Evolutionary conservation across 2,329 filamentous ascomycete species (phyloP).

Genomic region (Nothophaeocryptopus gaeumannii): DNA sequence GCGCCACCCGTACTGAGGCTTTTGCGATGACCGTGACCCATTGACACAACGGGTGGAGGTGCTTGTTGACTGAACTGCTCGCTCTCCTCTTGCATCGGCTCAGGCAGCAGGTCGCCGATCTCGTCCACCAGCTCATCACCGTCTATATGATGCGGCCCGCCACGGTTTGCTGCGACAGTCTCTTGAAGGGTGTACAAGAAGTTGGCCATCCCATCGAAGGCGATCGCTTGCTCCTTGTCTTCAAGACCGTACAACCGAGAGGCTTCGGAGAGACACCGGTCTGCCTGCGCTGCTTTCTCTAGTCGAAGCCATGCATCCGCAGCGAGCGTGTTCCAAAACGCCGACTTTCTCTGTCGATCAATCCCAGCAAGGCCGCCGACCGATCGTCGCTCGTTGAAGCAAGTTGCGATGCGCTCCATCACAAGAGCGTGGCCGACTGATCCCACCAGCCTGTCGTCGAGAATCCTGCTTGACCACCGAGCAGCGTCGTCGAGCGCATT

Average conservation of each 20-base stretch:
- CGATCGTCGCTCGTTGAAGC: conserved; percentile 70
- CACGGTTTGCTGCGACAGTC: conserved; percentile 50
- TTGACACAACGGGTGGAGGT: background rate
- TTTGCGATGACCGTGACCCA: conserved; percentile 40
- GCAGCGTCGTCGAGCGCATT: conserved; percentile 82
- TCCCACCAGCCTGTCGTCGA: conserved; percentile 75
- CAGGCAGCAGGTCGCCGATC: conserved; percentile 18
- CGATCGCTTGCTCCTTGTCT: conserved; percentile 23
- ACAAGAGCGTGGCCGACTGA: conserved; percentile 75
- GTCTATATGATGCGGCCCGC: conserved; percentile 37
- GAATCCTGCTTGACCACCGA: conserved; percentile 74
- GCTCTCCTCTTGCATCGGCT: conserved; percentile 34
- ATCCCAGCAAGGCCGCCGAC: conserved; percentile 67
- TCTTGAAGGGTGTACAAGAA: conserved; percentile 69
- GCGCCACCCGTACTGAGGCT: conserved; percentile 38
- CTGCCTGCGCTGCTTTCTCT: conserved; percentile 73
- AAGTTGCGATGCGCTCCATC: conserved; percentile 80
- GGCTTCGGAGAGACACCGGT: conserved; percentile 72
- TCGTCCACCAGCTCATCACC: conserved; percentile 31
- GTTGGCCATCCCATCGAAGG: conserved; percentile 52
- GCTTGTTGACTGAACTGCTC: conserved; percentile 33
- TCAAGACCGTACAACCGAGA: conserved; percentile 47
- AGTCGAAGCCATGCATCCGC: conserved; percentile 80
- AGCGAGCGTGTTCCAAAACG: conserved; percentile 80
- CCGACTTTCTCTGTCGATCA: conserved; percentile 75